Conservation (phyloP, 2,329 filamentous ascomycete species). For the Calonectria naviculata region DNA sequence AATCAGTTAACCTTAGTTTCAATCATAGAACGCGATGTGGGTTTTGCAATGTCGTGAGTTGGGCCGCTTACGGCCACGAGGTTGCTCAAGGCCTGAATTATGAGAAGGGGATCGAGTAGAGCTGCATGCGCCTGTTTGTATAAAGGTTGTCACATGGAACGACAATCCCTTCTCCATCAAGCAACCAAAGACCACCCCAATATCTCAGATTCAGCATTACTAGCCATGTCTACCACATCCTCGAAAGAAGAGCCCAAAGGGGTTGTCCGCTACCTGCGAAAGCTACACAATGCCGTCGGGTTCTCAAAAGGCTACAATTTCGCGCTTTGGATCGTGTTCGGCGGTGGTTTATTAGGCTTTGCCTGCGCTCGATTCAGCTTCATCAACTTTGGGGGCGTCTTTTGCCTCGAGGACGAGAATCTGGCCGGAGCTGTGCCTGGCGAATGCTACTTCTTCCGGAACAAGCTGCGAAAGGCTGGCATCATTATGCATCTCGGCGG, state of each 20-base stretch:
- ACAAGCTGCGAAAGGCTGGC: constrained; percentile 35
- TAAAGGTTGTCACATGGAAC: background rate
- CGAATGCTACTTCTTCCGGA: background rate
- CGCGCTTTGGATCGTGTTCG: background rate
- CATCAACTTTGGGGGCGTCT: background rate
- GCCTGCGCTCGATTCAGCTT: background rate
- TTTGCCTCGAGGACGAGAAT: background rate
- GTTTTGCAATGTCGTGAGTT: background rate
- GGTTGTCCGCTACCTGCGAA: background rate
- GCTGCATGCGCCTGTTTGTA: background rate
- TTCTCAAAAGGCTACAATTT: constrained; percentile 1
- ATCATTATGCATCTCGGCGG: constrained; percentile 57
- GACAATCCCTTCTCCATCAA: background rate
- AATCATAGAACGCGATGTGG: background rate
- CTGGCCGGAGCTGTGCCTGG: background rate
- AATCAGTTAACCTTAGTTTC: background rate
- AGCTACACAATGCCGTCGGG: background rate
- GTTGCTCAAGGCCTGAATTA: background rate
- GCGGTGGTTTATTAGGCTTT: background rate
- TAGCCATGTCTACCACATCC: background rate
- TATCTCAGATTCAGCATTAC: background rate
- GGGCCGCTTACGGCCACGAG: background rate
- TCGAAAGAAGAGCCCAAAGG: background rate
- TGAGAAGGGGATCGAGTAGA: background rate
- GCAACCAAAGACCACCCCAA: background rate